Conservation (phyloP, 305 asterid genomes). For the Rubia tinctorum region DNA sequence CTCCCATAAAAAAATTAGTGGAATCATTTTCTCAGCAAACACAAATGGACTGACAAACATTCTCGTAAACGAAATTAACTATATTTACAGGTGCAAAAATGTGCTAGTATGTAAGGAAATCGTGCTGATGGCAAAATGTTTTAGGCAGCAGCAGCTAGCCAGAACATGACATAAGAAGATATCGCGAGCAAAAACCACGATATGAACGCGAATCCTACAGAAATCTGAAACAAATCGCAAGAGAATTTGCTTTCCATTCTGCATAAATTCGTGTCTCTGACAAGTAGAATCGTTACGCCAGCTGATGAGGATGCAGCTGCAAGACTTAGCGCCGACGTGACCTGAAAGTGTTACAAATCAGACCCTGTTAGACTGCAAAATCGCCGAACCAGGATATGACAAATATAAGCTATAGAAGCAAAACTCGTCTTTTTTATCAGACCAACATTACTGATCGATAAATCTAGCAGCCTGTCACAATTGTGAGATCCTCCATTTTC, state of each 20-base stretch:
- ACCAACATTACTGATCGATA: background rate
- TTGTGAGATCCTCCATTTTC: background rate
- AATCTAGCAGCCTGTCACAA: background rate
- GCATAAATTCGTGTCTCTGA: conserved; percentile 63
- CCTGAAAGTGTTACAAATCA: conserved; percentile 39
- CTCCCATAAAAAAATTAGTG: background rate
- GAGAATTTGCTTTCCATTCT: conserved; percentile 32
- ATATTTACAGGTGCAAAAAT: conserved; percentile 13
- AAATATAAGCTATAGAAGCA: background rate
- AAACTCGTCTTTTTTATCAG: background rate
- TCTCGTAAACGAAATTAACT: conserved; percentile 12
- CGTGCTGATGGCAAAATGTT: conserved; percentile 7
- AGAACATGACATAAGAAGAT: conserved; percentile 80
- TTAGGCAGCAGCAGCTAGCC: conserved; percentile 71
- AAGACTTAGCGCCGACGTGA: conserved; percentile 73
- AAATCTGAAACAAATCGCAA: conserved; percentile 63
- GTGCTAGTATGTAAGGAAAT: background rate
- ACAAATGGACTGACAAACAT: background rate
- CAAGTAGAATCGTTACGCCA: conserved; percentile 68
- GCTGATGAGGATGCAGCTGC: conserved; percentile 93
- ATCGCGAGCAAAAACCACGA: conserved; percentile 85
- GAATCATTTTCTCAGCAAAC: background rate
- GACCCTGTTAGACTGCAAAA: background rate
- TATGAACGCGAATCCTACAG: conserved; percentile 71
- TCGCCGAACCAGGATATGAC: no score